phyloP scores from a whole-genome alignment of 495 filamentous ascomycete species.

The Durotheca rogersii region DNA sequence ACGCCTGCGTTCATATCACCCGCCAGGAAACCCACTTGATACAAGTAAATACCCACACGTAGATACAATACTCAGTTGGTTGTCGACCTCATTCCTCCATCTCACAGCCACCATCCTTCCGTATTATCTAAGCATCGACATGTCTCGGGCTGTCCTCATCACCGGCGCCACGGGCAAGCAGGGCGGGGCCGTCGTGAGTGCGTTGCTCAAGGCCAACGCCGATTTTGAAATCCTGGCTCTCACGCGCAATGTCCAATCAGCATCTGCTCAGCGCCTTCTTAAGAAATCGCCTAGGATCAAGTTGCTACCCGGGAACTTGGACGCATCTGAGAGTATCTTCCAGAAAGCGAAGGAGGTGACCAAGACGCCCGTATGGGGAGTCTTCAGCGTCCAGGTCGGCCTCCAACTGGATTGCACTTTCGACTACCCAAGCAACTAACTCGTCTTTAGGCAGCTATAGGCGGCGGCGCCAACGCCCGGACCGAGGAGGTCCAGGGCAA shows the following conservation, averaged over 20 bases:
- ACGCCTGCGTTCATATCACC: no score
- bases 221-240: slow-evolving; percentile 63
- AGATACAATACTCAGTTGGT: not conserved
- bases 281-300: slow-evolving; percentile 50
- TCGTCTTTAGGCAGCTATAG: slow-evolving; percentile 22
- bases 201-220: slow-evolving; percentile 45
- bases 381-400: slow-evolving; percentile 50
- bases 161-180: slow-evolving; percentile 70
- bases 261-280: slow-evolving; percentile 51
- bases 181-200: slow-evolving; percentile 58
- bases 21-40: no score
- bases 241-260: slow-evolving; percentile 56
- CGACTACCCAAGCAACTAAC: slow-evolving; percentile 28
- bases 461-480: slow-evolving; percentile 36
- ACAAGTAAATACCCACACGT: no score
- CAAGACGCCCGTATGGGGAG: slow-evolving; percentile 47
- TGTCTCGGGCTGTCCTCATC: slow-evolving; percentile 52
- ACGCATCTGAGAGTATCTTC: slow-evolving; percentile 52
- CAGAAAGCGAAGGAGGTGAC: slow-evolving; percentile 41
- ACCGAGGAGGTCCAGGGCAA: slow-evolving; percentile 59
- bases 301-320: slow-evolving; percentile 55
- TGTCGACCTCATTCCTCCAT: not conserved
- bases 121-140: not conserved
- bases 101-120: not conserved
- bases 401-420: slow-evolving; percentile 2